phyloP scores from a whole-genome alignment of 2,329 filamentous ascomycete species.

The Alternaria brassicicola region DNA sequence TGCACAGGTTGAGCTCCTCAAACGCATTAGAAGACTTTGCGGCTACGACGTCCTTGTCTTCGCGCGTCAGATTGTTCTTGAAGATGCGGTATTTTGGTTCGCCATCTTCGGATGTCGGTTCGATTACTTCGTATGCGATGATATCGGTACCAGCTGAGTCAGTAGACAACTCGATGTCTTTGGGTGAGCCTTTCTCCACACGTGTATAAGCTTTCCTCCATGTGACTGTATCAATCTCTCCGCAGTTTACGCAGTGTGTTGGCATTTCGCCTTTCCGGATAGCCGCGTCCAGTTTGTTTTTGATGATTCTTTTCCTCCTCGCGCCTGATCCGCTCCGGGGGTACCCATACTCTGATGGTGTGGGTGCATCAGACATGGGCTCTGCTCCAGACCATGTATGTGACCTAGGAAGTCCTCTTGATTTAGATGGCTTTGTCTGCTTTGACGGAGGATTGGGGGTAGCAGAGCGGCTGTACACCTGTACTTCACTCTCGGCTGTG shows the following conservation, averaged over 20 bases:
- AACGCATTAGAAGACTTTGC: constrained; percentile 54
- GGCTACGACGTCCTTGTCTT: constrained; percentile 62
- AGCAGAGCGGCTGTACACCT: constrained; percentile 31
- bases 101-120: constrained; percentile 59
- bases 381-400: constrained; percentile 48
- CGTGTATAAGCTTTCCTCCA: constrained; percentile 95
- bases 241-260: constrained; percentile 89
- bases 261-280: constrained; percentile 84
- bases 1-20: constrained; percentile 80
- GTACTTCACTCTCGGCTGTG: constrained; percentile 24
- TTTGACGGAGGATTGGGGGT: constrained; percentile 29
- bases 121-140: constrained; percentile 43
- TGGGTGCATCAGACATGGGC: constrained; percentile 41
- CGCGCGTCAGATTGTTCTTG: constrained; percentile 73
- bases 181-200: constrained; percentile 71
- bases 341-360: constrained; percentile 26
- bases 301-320: constrained; percentile 71
- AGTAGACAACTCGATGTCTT: constrained; percentile 69
- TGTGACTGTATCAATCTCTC: constrained; percentile 92
- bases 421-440: constrained; percentile 26
- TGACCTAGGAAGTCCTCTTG: constrained; percentile 43
- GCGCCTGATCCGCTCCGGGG: constrained; percentile 58
- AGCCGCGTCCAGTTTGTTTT: constrained; percentile 60
- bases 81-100: constrained; percentile 73
- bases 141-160: constrained; percentile 73